Percentiles rank a stretch among this genome's conserved stretches.
phyloP scores from a whole-genome alignment of 768 basidiomycete genomes.

The Mrakia blollopis region DNA sequence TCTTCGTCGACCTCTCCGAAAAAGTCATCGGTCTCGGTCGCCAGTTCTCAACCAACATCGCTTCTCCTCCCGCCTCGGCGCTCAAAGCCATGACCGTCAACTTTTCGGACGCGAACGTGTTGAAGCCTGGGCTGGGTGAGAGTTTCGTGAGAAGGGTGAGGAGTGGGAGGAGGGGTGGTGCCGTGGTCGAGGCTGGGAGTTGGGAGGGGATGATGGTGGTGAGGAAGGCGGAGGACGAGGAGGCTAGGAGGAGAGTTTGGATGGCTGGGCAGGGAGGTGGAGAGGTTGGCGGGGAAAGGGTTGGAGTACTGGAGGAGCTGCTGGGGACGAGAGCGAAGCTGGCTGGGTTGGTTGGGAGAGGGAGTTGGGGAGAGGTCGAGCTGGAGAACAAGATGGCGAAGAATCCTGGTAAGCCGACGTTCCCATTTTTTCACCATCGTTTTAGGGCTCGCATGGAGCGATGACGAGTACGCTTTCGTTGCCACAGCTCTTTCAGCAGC shows the following conservation, averaged over 20 bases:
- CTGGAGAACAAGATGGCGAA: constrained; percentile 96
- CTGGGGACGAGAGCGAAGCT: constrained; percentile 73
- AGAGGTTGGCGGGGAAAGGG: constrained; percentile 60
- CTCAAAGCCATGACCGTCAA: constrained; percentile 1
- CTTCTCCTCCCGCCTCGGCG: constrained; percentile 8
- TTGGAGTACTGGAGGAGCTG: constrained; percentile 69
- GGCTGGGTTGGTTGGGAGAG: constrained; percentile 74
- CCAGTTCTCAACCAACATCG: constrained; percentile 56
- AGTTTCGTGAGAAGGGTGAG: constrained; percentile 38
- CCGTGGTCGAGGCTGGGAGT: constrained; percentile 62
- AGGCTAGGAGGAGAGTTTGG: constrained; percentile 73
- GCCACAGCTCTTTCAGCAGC: too few species aligned
- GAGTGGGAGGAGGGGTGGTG: constrained; percentile 29
- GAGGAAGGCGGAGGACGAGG: constrained; percentile 78
- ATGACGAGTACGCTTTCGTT: too few species aligned
- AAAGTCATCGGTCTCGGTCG: constrained; percentile 83
- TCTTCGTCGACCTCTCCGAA: constrained; percentile 84
- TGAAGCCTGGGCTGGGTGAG: constrained; percentile 41
- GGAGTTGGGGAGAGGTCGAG: constrained; percentile 80
- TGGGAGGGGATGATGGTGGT: constrained; percentile 90
- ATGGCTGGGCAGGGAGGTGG: constrained; percentile 59
- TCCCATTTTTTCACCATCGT: too few species aligned
- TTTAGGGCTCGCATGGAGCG: too few species aligned
- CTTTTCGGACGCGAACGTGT: constrained; percentile 40
- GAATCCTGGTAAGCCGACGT: constrained; percentile 61